These are phyloP conservation scores for Candida ortonii DNA, from an alignment of 805 yeast genomes.

Conservation along the genomic window DNA sequence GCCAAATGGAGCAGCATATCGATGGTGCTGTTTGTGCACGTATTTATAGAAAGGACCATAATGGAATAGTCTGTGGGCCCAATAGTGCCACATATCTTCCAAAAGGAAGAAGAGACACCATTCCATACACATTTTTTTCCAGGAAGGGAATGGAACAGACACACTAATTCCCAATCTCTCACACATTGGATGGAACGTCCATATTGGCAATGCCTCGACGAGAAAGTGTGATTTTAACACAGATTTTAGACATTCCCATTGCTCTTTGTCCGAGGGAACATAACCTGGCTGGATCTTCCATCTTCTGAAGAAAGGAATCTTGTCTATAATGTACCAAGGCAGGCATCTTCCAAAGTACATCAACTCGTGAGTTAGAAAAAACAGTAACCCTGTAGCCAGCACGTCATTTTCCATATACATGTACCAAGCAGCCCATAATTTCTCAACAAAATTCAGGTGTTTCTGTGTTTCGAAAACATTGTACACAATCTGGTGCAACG, in stretches of 20 bases:
- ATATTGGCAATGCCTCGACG: constrained; percentile 59
- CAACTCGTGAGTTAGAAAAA: constrained; percentile 54
- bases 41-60: constrained; percentile 54
- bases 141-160: constrained; percentile 52
- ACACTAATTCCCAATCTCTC: constrained; percentile 46
- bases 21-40: constrained; percentile 59
- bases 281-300: constrained; percentile 55
- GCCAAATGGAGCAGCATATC: constrained; percentile 63
- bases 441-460: constrained; percentile 43
- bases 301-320: constrained; percentile 48
- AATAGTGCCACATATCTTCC: constrained; percentile 61
- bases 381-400: constrained; percentile 55
- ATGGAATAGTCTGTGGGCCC: constrained; percentile 57
- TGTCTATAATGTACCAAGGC: constrained; percentile 57
- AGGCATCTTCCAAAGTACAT: constrained; percentile 57
- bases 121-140: constrained; percentile 40
- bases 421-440: constrained; percentile 56
- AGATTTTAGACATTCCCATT: constrained; percentile 61
- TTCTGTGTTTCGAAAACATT: constrained; percentile 39
- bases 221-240: constrained; percentile 54
- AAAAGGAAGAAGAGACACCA: constrained; percentile 48
- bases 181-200: constrained; percentile 61
- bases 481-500: constrained; percentile 34
- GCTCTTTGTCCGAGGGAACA: constrained; percentile 52
- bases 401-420: constrained; percentile 51